Percentiles rank a stretch among this genome's conserved stretches.
Evolutionary conservation across 495 filamentous ascomycete genomes (phyloP).

Genomic region (Neurospora sp.): DNA sequence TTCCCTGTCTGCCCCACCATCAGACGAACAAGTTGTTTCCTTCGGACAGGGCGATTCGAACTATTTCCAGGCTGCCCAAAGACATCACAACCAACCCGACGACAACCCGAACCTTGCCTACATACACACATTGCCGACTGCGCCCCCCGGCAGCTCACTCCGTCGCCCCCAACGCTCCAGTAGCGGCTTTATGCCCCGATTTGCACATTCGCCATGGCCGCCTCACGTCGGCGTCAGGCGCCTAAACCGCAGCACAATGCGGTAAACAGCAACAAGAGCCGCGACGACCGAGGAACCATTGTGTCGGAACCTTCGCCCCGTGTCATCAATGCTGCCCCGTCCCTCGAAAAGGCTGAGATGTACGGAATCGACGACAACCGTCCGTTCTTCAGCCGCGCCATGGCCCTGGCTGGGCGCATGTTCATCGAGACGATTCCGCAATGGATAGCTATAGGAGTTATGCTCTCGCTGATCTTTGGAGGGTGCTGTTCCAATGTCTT

Average conservation of each 20-base stretch:
- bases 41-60: not conserved
- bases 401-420: conserved; percentile 44
- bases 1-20: conserved; percentile 1
- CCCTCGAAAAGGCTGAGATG: conserved; percentile 45
- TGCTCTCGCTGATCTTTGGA: conserved; percentile 86
- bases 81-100: not conserved
- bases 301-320: conserved; percentile 28
- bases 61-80: not conserved
- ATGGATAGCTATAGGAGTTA: conserved; percentile 57
- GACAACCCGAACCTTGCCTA: not conserved
- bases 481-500: conserved; percentile 98
- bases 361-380: conserved; percentile 47
- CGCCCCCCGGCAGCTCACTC: not conserved
- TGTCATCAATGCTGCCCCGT: conserved; percentile 45
- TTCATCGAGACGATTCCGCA: conserved; percentile 54
- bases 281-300: conserved; percentile 21
- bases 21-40: not conserved
- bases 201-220: conserved; percentile 21
- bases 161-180: not conserved
- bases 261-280: conserved; percentile 21
- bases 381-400: conserved; percentile 40
- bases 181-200: conserved; percentile 11
- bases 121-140: not conserved
- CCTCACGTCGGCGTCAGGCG: conserved; percentile 23
- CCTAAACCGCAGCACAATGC: conserved; percentile 26